A percentile compares a stretch with the other conserved stretches of the same genome.
phyloP scores from a whole-genome alignment of 164 flowering plant genomes.

The grape (Vitis vinifera) region ASM3070453v1 NC_081808.1:12253501-12254000 shows the following conservation, averaged over 20 bases:
- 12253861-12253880: slow-evolving; percentile 38
- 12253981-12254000: too few relatives aligned
- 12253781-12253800: slow-evolving; percentile 99
- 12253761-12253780: slow-evolving; percentile 87
- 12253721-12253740: slow-evolving; percentile 94
- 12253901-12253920: too few relatives aligned
- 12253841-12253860: slow-evolving; percentile 71
- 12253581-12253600: slow-evolving; percentile 81
- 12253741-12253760: slow-evolving; percentile 84
- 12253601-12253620: slow-evolving; percentile 92
- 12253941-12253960: too few relatives aligned
- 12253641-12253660: slow-evolving; percentile 82
- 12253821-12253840: slow-evolving; percentile 54
- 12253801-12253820: slow-evolving; percentile 82
- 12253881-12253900: not conserved
- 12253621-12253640: slow-evolving; percentile 81
- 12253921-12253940: too few relatives aligned
- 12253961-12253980: too few relatives aligned
- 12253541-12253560: slow-evolving; percentile 94
- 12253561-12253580: slow-evolving; percentile 81
- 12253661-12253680: slow-evolving; percentile 95
- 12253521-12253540: slow-evolving; percentile 99
- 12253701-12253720: slow-evolving; percentile 91
- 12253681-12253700: slow-evolving; percentile 90
- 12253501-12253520: slow-evolving; percentile 99